Conservation (phyloP, 805 yeast genomes). For the Pachysolen tannophilus region DNA sequence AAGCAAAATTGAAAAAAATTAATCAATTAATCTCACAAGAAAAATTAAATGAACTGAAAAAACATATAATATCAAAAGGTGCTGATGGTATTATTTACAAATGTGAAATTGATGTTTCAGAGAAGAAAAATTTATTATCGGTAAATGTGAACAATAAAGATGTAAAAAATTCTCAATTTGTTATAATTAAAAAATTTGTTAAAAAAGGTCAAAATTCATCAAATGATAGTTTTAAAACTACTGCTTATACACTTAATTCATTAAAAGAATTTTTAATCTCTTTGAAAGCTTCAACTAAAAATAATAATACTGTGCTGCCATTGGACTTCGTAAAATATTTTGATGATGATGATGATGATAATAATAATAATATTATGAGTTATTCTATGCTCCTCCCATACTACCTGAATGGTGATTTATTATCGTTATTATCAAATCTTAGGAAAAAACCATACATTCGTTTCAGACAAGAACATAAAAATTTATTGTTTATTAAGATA, state of each 20-base stretch:
- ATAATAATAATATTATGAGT: too few species aligned
- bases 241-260: slow-evolving; percentile 3
- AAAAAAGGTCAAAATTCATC: too few species aligned
- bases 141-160: slow-evolving; percentile 3
- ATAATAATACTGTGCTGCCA: too few species aligned
- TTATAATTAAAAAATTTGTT: too few species aligned
- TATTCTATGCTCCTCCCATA: slow-evolving; percentile 33
- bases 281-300: slow-evolving; percentile 3
- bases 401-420: slow-evolving; percentile 39
- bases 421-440: slow-evolving; percentile 31
- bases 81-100: slow-evolving; percentile 7
- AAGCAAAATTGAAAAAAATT: too few species aligned
- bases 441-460: slow-evolving; percentile 24
- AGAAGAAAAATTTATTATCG: neutral
- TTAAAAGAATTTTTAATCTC: slow-evolving; percentile 2
- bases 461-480: slow-evolving; percentile 28
- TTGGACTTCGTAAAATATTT: too few species aligned
- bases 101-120: slow-evolving; percentile 2
- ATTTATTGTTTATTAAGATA: slow-evolving; percentile 43
- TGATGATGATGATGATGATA: too few species aligned
- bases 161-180: too few species aligned
- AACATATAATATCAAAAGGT: slow-evolving; percentile 4
- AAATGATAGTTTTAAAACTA: too few species aligned
- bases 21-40: too few species aligned
- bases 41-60: too few species aligned